These are phyloP conservation scores for Candolleomyces aberdarensis DNA, from an alignment of 768 basidiomycete genomes.

Conservation along the genomic window DNA sequence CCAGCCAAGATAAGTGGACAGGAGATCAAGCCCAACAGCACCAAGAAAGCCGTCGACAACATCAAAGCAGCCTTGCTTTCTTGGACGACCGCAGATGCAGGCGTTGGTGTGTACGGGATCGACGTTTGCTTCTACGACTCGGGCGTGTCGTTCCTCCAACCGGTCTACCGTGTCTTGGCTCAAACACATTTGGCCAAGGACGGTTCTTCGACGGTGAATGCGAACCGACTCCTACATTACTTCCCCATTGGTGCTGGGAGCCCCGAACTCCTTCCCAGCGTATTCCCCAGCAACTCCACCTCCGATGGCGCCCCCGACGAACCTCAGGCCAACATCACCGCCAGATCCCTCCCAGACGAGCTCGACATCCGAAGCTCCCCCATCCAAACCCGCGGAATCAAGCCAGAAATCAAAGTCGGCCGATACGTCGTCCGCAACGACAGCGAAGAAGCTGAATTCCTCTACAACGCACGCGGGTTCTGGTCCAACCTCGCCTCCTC, in stretches of 20 bases:
- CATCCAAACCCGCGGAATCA: neutral
- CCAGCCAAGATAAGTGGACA: slow-evolving; percentile 1
- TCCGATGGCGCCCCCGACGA: neutral
- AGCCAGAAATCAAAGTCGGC: neutral
- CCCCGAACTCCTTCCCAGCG: neutral
- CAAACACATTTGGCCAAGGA: neutral
- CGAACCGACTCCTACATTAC: neutral
- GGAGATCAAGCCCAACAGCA: neutral
- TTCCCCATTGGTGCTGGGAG: neutral
- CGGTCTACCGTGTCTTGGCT: slow-evolving; percentile 7
- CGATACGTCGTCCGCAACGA: slow-evolving; percentile 9
- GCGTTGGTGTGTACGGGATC: slow-evolving; percentile 3
- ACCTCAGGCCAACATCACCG: neutral
- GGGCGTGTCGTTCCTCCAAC: slow-evolving; percentile 2
- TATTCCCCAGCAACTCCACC: neutral
- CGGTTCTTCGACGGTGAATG: neutral
- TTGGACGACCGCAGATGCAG: neutral
- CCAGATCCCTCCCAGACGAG: neutral
- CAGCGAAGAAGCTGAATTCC: neutral
- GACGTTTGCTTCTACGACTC: slow-evolving; percentile 11
- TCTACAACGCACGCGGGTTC: slow-evolving; percentile 1
- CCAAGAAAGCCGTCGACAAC: neutral
- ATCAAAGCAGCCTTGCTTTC: neutral
- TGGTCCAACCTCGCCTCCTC: neutral
- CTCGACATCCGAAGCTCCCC: neutral